A percentile compares a stretch with the other conserved stretches of the same genome.
phyloP scores from a whole-genome alignment of 1,284 basidiomycete species.

The Inonotus hispidus region DNA sequence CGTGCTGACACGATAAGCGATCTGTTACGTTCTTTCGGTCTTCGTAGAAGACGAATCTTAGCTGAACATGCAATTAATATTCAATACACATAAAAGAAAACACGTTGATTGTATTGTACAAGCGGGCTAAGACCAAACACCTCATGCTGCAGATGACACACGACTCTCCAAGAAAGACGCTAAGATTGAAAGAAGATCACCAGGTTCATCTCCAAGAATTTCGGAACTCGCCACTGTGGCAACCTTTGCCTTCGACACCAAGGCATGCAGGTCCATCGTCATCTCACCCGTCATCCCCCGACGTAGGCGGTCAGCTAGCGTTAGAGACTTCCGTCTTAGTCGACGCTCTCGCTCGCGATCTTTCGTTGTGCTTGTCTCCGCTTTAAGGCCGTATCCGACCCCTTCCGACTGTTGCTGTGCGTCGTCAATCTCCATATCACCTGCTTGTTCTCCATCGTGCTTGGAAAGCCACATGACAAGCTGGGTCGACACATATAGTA shows the following conservation, averaged over 20 bases:
- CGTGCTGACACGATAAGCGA: conserved; percentile 44
- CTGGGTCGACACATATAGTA: conserved; percentile 74
- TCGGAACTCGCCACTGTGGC: conserved; percentile 41
- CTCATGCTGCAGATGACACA: conserved; percentile 22
- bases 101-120: not conserved
- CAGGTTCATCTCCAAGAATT: conserved; percentile 21
- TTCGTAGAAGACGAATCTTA: not conserved
- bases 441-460: conserved; percentile 50
- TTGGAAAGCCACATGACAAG: conserved; percentile 70
- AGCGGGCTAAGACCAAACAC: not conserved
- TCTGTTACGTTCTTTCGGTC: not conserved
- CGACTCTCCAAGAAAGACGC: conserved; percentile 57
- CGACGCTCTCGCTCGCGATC: conserved; percentile 34
- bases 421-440: conserved; percentile 36
- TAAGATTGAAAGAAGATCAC: conserved; percentile 56
- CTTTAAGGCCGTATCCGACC: conserved; percentile 22
- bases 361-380: conserved; percentile 29
- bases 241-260: conserved; percentile 60
- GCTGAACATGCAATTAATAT: not conserved
- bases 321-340: conserved; percentile 38
- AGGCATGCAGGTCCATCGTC: conserved; percentile 60
- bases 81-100: conserved; percentile 10
- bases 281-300: conserved; percentile 76
- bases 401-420: conserved; percentile 40
- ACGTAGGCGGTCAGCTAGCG: conserved; percentile 58